A percentile compares a stretch with the other conserved stretches of the same genome.
Conservation (phyloP, 2,329 filamentous ascomycete species). For the Pseudopyrenochaeta lycopersici region DNA sequence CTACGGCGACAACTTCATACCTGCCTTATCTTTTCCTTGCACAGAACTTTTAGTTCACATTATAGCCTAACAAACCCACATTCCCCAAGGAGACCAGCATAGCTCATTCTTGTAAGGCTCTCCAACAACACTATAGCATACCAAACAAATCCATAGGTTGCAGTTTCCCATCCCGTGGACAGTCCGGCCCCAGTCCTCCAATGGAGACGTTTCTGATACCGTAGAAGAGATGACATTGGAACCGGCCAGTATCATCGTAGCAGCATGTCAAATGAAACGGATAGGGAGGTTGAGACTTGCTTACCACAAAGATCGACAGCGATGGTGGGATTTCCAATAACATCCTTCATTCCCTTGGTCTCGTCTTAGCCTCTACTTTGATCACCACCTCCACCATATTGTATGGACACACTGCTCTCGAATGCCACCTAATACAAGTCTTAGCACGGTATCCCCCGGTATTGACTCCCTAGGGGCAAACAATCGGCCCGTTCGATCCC, state of each 20-base stretch:
- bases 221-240: conserved; percentile 15
- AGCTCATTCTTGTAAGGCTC: background rate
- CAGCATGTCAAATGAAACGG: conserved; percentile 14
- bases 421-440: conserved; percentile 2
- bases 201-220: conserved; percentile 7
- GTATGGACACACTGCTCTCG: background rate
- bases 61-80: background rate
- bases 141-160: too few relatives aligned
- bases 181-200: background rate
- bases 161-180: too few relatives aligned
- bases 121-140: background rate
- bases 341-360: background rate
- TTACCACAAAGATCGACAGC: conserved; percentile 1
- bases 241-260: conserved; percentile 8
- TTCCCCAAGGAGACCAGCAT: background rate
- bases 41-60: background rate
- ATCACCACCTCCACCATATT: background rate
- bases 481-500: conserved; percentile 4
- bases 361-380: background rate
- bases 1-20: background rate
- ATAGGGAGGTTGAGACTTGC: conserved; percentile 4
- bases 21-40: background rate
- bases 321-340: background rate
- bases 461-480: conserved; percentile 13
- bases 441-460: conserved; percentile 8